Evolutionary conservation across 2,329 filamentous ascomycete genomes (phyloP).

Genomic region (Cladorrhinum sp.): DNA sequence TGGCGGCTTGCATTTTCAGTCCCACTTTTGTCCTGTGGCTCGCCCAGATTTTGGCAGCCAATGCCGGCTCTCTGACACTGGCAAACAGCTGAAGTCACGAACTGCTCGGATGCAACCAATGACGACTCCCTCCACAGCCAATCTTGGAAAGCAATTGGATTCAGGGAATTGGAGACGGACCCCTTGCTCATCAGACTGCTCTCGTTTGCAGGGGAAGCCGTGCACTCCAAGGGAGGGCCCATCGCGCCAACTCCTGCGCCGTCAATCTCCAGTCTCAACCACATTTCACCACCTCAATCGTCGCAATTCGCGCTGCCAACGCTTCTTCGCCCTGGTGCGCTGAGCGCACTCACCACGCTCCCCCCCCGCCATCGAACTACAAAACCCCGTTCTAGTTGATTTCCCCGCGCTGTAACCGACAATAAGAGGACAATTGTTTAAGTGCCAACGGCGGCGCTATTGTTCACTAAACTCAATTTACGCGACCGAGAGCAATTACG

Average conservation of each 20-base stretch:
- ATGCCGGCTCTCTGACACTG: slow-evolving; percentile 11
- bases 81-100: slow-evolving; percentile 14
- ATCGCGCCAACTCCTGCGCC: slow-evolving; percentile 10
- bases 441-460: neutral
- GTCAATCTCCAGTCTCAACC: slow-evolving; percentile 12
- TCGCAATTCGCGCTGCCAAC: slow-evolving; percentile 13
- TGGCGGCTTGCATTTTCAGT: slow-evolving; percentile 9
- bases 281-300: neutral
- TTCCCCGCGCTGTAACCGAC: neutral
- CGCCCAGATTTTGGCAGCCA: neutral
- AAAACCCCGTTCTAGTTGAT: neutral
- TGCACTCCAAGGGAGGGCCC: slow-evolving; percentile 12
- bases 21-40: slow-evolving; percentile 9
- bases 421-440: neutral
- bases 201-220: slow-evolving; percentile 11
- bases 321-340: slow-evolving; percentile 18
- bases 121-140: slow-evolving; percentile 13
- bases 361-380: slow-evolving; percentile 5
- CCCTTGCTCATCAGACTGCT: slow-evolving; percentile 23
- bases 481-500: neutral
- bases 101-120: slow-evolving; percentile 11
- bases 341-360: slow-evolving; percentile 25
- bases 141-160: slow-evolving; percentile 9
- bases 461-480: slow-evolving; percentile 6
- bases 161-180: slow-evolving; percentile 10